These are phyloP conservation scores for Stagonosporopsis cucurbitacearum DNA, from an alignment of 2,329 filamentous ascomycete genomes.

Conservation along the genomic window DNA sequence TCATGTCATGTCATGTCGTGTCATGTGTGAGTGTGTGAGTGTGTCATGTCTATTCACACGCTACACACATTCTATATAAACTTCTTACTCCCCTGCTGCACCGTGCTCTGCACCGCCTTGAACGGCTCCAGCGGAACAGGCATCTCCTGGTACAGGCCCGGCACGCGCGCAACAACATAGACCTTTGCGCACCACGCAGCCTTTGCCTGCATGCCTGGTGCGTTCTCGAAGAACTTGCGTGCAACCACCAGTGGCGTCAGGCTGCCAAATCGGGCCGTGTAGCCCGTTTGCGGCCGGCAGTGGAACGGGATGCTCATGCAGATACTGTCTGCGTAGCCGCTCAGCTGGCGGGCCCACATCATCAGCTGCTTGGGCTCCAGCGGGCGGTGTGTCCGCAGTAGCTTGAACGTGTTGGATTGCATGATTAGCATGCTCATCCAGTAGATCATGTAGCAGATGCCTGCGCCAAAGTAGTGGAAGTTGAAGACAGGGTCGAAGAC, in stretches of 20 bases:
- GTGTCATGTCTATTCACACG: no score
- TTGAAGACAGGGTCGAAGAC: constrained; percentile 40
- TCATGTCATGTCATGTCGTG: no score
- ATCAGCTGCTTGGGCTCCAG: constrained; percentile 40
- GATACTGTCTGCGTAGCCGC: constrained; percentile 40
- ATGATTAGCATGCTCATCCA: constrained; percentile 48
- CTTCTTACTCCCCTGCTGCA: constrained; percentile 27
- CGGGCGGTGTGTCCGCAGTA: constrained; percentile 30
- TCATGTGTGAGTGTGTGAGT: no score
- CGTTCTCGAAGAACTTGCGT: constrained; percentile 42
- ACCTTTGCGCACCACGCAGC: constrained; percentile 41
- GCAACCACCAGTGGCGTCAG: constrained; percentile 45
- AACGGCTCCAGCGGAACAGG: constrained; percentile 37
- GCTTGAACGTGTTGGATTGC: constrained; percentile 43
- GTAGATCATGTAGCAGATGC: constrained; percentile 46
- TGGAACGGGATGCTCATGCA: constrained; percentile 44
- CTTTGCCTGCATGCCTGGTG: constrained; percentile 35
- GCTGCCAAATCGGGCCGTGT: constrained; percentile 42
- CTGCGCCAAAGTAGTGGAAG: constrained; percentile 42
- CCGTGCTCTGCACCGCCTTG: constrained; percentile 35
- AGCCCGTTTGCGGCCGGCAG: constrained; percentile 37
- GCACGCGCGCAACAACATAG: constrained; percentile 39
- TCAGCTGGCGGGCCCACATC: constrained; percentile 42
- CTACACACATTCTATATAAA: constrained; percentile 26
- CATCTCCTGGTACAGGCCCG: constrained; percentile 38